Percentiles rank a stretch among this genome's conserved stretches.
Conservation (phyloP, 192 early-diverging fungal genomes). For the Backusella morwellensis region DNA sequence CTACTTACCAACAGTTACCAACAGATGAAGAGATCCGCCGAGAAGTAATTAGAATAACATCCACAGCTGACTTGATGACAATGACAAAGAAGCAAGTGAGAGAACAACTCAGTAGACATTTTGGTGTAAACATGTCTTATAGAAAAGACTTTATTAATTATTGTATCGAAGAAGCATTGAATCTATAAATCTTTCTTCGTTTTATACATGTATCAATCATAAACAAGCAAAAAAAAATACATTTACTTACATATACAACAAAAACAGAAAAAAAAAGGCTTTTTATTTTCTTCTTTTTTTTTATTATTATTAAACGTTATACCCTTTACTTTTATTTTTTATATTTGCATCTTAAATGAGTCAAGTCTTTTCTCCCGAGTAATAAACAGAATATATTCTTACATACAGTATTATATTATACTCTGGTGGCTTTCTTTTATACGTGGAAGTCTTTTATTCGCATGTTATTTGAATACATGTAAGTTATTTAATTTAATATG, state of each 20-base stretch:
- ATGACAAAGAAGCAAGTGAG: constrained; percentile 95
- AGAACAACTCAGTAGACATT: constrained; percentile 57
- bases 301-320: not conserved
- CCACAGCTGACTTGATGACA: constrained; percentile 89
- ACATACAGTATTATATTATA: not conserved
- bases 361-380: not conserved
- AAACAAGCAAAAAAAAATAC: not conserved
- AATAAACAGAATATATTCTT: not conserved
- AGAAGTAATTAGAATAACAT: constrained; percentile 69
- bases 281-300: not conserved
- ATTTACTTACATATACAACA: constrained; percentile 2
- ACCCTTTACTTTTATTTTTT: not conserved
- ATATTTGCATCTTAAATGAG: not conserved
- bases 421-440: not conserved
- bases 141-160: constrained; percentile 75
- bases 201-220: constrained; percentile 7
- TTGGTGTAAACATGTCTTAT: constrained; percentile 57
- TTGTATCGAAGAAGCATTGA: constrained; percentile 64
- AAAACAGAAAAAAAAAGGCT: not conserved
- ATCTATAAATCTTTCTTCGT: not conserved
- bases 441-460: too few relatives aligned
- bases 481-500: not conserved
- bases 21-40: constrained; percentile 63
- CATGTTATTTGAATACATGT: too few relatives aligned
- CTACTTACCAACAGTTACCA: constrained; percentile 23